These are phyloP conservation scores for Glycine soja DNA, from an alignment of 306 rosid genomes.

Conservation along the genomic window DNA sequence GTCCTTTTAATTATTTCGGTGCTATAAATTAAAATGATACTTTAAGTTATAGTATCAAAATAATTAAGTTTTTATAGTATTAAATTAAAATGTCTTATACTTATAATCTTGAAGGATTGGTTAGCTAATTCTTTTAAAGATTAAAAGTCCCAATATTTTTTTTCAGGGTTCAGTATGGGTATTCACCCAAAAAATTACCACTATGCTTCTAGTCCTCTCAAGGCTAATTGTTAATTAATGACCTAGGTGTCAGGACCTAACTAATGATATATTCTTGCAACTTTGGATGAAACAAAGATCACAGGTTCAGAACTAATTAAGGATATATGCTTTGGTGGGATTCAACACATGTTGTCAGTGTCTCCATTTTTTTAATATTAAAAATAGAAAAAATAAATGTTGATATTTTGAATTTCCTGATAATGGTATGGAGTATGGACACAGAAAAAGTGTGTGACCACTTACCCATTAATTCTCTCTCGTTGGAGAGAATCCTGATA, in stretches of 20 bases:
- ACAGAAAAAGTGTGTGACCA: neutral
- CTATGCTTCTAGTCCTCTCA: neutral
- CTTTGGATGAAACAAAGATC: slow-evolving; percentile 1
- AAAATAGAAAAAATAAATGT: neutral
- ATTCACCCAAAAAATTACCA: neutral
- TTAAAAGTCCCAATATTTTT: neutral
- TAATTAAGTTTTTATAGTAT: neutral
- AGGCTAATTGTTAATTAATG: neutral
- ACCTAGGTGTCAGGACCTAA: neutral
- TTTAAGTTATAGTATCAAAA: neutral
- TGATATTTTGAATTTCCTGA: neutral
- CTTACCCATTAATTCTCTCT: neutral
- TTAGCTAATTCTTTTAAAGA: neutral
- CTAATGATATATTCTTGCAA: slow-evolving; percentile 13
- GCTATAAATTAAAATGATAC: neutral
- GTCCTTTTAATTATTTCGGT: neutral
- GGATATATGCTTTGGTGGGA: slow-evolving; percentile 1
- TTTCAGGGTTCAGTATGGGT: neutral
- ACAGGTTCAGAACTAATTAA: neutral
- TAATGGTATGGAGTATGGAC: neutral
- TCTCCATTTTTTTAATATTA: neutral
- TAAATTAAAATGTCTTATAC: neutral
- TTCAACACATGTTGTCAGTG: neutral
- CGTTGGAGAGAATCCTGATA: neutral
- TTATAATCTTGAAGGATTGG: neutral